A percentile compares a stretch with the other conserved stretches of the same genome.
phyloP scores from a whole-genome alignment of 1,284 basidiomycete species.

The Cerrena zonata region DNA sequence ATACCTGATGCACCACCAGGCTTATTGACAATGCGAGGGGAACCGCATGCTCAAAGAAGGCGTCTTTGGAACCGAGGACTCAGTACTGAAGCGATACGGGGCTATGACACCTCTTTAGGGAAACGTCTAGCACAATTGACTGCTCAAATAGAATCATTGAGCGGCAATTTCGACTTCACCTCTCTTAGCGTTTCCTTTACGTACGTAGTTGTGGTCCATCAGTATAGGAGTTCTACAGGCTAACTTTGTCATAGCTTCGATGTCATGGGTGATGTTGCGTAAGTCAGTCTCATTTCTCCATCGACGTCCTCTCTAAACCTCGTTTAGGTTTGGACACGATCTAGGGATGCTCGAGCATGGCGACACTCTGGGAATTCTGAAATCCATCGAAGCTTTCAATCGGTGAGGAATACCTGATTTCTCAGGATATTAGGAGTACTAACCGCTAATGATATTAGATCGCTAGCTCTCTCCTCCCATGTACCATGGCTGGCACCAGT shows the following conservation, averaged over 20 bases:
- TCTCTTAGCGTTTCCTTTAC: slow-evolving; percentile 2
- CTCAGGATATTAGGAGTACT: neutral
- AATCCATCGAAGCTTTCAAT: neutral
- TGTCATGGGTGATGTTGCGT: slow-evolving; percentile 10
- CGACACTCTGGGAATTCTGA: slow-evolving; percentile 2
- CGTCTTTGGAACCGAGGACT: slow-evolving; percentile 7
- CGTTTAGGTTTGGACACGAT: slow-evolving; percentile 2
- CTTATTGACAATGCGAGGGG: slow-evolving; percentile 1
- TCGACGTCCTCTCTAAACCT: neutral
- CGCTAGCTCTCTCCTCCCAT: neutral
- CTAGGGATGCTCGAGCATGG: slow-evolving; percentile 6
- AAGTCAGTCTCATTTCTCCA: neutral
- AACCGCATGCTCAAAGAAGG: slow-evolving; percentile 1
- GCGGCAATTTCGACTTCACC: no score
- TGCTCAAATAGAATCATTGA: neutral
- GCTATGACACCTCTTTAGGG: slow-evolving; percentile 2
- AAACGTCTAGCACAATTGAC: slow-evolving; percentile 1
- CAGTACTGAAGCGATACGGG: slow-evolving; percentile 1
- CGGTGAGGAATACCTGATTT: slow-evolving; percentile 3
- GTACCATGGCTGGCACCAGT: slow-evolving; percentile 1
- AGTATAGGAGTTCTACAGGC: no score
- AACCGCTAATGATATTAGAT: neutral
- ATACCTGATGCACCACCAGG: neutral
- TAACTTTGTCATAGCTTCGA: slow-evolving; percentile 7
- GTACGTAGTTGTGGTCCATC: no score